Evolutionary conservation across 768 basidiomycete genomes (phyloP).

Genomic region (Tricholoma hemisulphureum): DNA sequence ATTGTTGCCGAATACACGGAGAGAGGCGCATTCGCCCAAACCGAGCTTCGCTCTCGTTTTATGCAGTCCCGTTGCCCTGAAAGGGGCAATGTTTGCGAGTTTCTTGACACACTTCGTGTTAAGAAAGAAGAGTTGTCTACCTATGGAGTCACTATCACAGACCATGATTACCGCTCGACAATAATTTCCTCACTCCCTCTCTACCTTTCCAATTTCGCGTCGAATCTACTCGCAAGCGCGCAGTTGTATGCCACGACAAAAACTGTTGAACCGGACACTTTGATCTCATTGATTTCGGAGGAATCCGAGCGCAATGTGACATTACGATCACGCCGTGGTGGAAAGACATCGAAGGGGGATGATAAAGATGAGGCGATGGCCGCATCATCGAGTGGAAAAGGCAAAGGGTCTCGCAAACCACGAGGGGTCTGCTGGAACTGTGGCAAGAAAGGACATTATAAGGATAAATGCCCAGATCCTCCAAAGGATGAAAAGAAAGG

Average conservation of each 20-base stretch:
- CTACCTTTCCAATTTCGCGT: too few species aligned
- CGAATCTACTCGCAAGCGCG: too few species aligned
- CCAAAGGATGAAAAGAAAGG: conserved; percentile 3
- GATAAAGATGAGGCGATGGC: not conserved
- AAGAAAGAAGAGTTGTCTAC: conserved; percentile 24
- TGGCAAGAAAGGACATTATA: conserved; percentile 21
- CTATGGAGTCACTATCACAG: conserved; percentile 28
- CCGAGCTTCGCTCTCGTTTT: conserved; percentile 28
- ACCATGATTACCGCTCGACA: conserved; percentile 30
- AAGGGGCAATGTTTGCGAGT: conserved; percentile 26
- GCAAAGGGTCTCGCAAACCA: conserved; percentile 3
- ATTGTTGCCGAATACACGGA: conserved; percentile 32
- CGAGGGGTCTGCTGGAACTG: conserved; percentile 25
- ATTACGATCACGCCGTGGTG: not conserved
- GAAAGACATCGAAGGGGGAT: not conserved
- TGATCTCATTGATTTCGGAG: not conserved
- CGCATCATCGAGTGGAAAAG: not conserved
- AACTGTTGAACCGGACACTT: not conserved
- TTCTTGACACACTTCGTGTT: conserved; percentile 23
- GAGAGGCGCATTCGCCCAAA: conserved; percentile 30
- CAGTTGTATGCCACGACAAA: too few species aligned
- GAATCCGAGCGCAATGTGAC: not conserved
- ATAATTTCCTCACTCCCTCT: conserved; percentile 31
- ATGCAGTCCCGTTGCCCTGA: conserved; percentile 26
- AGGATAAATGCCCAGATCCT: conserved; percentile 19